Base-by-base conservation (phyloP, 225 moss, liverwort and hornwort genomes). In the Rhytidiadelphus loreus region DNA sequence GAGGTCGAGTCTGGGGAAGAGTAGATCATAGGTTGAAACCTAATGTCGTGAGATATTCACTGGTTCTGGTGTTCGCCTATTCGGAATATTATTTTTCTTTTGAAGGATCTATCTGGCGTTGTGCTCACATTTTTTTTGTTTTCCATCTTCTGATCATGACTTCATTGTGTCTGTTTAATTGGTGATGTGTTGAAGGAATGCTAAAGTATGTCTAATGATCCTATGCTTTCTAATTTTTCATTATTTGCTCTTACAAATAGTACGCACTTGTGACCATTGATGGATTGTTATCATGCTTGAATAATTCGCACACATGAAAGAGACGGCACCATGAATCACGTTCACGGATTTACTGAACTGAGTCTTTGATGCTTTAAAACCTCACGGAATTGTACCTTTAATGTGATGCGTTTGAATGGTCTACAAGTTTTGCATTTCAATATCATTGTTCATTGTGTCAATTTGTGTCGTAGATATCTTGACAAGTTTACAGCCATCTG, bases 1-100 rank as follows among this genome's bases (percentile, higher is more conserved):
- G 93, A 93, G 88, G 90, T 92, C 13, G 95, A 95, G 72, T 85
- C 90, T 41, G 35, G 83, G 72, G 94, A 93, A 83, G 95, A 97
- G 95, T 95, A 93, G 91, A 92, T 77, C 81, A 73, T 79, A 64
- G 90, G 82, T 52, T 83, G 57, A 90, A 66, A 76, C 88, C 62
- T 84, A 61, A 87, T 86, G 68, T 86, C 80, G 74, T 88, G 88
- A 92, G 76, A 56, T 50, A 73, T 41, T 85, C 63, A 77, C 69
- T 70, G 88, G 76, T 85, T 84, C 48, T 60, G 80, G 75, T 82
- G 55, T 87, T 89, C 48, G 57, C 84, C 57, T 77, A n/a, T 60
- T 76, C 81, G 33, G 76, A 89, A 89, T 89, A 87, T 63, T 50
- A 58, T 58, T 57, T 30, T 29, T 13, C 64, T 84, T 90, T 87